phyloP scores from a whole-genome alignment of 169 alveolate species.

The Babesia ovata region DNA sequence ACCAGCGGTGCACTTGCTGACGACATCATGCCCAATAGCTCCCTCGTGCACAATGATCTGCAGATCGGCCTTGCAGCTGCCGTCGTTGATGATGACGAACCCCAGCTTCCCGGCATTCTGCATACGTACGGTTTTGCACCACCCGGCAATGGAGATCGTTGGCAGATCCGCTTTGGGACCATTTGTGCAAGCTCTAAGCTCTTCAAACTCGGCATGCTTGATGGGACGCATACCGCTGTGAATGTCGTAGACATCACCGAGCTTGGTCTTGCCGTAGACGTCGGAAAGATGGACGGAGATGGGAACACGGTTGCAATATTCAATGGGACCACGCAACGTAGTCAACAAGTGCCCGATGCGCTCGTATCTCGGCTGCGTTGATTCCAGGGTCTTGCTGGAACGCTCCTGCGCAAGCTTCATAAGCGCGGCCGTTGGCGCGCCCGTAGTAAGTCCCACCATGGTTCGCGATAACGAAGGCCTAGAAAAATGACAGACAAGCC shows the following conservation, averaged over 20 bases:
- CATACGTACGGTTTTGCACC: conserved; percentile 93
- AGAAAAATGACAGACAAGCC: too few species aligned
- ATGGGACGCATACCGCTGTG: conserved; percentile 32
- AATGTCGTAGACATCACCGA: conserved; percentile 21
- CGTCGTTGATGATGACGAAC: conserved; percentile 95
- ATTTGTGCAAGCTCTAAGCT: not conserved
- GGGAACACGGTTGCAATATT: conserved; percentile 13
- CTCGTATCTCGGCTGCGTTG: conserved; percentile 35
- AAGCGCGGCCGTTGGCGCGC: conserved; percentile 48
- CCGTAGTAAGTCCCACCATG: conserved; percentile 46
- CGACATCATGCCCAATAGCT: conserved; percentile 80
- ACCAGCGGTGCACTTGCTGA: conserved; percentile 80
- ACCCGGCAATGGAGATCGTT: conserved; percentile 80
- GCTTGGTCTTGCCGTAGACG: conserved; percentile 11
- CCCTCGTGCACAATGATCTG: conserved; percentile 91
- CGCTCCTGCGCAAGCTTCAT: conserved; percentile 24
- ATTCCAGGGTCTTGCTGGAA: conserved; percentile 12
- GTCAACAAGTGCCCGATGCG: conserved; percentile 36
- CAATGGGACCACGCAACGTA: conserved; percentile 5
- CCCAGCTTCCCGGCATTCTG: conserved; percentile 91
- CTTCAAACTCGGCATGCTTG: not conserved
- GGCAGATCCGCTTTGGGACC: not conserved
- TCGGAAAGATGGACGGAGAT: conserved; percentile 36
- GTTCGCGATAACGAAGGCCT: too few species aligned
- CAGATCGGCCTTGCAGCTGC: conserved; percentile 88